A percentile compares a stretch with the other conserved stretches of the same genome.
phyloP scores from a whole-genome alignment of 2,329 filamentous ascomycete species.

The Lizonia empirigonia region DNA sequence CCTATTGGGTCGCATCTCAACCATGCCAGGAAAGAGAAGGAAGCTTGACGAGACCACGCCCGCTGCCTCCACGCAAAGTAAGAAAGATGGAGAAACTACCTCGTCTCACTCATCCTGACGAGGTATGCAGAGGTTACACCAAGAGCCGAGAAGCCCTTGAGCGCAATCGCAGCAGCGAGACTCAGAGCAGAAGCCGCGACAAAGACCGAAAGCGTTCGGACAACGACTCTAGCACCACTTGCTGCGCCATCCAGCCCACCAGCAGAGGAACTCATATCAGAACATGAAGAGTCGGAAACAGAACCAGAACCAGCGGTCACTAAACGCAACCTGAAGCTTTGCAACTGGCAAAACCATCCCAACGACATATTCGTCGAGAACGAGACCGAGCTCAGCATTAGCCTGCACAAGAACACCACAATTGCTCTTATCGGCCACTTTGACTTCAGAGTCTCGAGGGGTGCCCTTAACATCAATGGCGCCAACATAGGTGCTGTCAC shows the following conservation, averaged over 20 bases:
- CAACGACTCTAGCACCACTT: slow-evolving; percentile 20
- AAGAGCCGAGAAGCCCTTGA: slow-evolving; percentile 32
- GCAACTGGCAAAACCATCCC: slow-evolving; percentile 37
- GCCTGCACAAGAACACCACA: slow-evolving; percentile 41
- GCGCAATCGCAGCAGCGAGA: slow-evolving; percentile 44
- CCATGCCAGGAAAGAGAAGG: slow-evolving; percentile 43
- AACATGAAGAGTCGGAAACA: slow-evolving; percentile 26
- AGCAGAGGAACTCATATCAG: slow-evolving; percentile 20
- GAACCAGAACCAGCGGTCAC: slow-evolving; percentile 20
- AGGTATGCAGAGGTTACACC: slow-evolving; percentile 12
- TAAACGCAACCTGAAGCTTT: slow-evolving; percentile 36
- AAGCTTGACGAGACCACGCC: slow-evolving; percentile 21
- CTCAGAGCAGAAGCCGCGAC: slow-evolving; percentile 31
- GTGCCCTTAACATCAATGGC: slow-evolving; percentile 69
- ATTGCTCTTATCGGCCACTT: slow-evolving; percentile 66
- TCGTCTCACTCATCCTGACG: slow-evolving; percentile 3
- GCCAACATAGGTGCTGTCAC: slow-evolving; percentile 61
- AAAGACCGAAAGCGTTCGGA: slow-evolving; percentile 15
- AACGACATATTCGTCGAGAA: slow-evolving; percentile 33
- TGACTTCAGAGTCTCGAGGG: slow-evolving; percentile 65
- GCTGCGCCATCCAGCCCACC: slow-evolving; percentile 25
- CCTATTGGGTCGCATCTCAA: not conserved
- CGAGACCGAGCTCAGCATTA: slow-evolving; percentile 33
- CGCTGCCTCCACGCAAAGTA: slow-evolving; percentile 15
- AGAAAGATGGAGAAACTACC: not conserved